Evolutionary conservation across 129 eudicot genomes (phyloP), one percentile per base, ranked within the genome.

Genomic region (Lactuca sativa): DNA sequence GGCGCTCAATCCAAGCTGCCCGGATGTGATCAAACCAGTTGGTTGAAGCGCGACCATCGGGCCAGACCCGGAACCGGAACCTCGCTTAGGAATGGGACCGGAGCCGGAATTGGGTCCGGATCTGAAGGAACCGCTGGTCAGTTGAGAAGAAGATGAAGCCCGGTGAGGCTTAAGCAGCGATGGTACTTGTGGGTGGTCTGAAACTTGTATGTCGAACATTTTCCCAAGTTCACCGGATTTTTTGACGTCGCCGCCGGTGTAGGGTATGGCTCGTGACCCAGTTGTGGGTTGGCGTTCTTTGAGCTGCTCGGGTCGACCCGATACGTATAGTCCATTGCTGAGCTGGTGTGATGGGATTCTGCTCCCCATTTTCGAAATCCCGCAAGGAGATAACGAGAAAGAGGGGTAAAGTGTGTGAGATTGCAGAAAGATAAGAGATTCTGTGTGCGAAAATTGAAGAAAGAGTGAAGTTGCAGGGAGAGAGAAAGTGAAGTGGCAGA

Each of bases 191-290:
- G 59, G 59, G 80, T 71, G 60, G 16, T 54, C 78, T 34, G 66
- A 9, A 18, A 71, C 15, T 31, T 76, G 80, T 16, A 85, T 60
- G 51, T 85, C 90, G 62, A 86, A 84, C 97, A 90, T 90, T 59
- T 82, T 90, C 0, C 86, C 97, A 5, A 90, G 91, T 72, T 90
- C 97, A 18, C 97, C 95, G 71, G 97, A 90, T 17, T 86, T 90
- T 36, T 86, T 86, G 62, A 86, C 81, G 66, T 90, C 97, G 38
- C 95, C 97, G 78, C 91, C 97, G 80, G 97, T 86, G 90, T 86
- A 86, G 0, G 89, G 88, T 12, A 82, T 72, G 54, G 93, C 85
- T 34, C 88, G 90, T 0, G 93, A 72, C 21, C 77, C 75, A 56
- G 78, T 59, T 53, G 87, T 53, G 17, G 91, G 91, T 11, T 21